Evolutionary conservation across 164 flowering plant genomes (phyloP).

Genomic region (Tetracentron sinense): DNA sequence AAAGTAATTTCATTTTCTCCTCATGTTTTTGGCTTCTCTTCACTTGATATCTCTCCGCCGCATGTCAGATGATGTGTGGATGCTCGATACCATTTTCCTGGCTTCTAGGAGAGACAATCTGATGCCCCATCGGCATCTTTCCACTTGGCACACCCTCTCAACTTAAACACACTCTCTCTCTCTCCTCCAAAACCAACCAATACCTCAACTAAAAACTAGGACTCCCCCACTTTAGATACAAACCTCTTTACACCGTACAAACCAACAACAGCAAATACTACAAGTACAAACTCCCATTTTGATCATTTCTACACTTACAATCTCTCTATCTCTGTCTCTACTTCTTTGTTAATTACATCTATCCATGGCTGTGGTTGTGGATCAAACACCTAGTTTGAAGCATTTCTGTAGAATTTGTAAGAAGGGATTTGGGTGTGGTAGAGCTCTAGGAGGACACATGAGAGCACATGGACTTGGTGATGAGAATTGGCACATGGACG

Average conservation of each 20-base stretch:
- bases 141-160: constrained; percentile 54
- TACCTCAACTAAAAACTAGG: constrained; percentile 49
- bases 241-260: constrained; percentile 30
- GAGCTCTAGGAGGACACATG: constrained; percentile 98
- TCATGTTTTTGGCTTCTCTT: no score
- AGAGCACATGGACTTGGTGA: constrained; percentile 93
- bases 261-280: constrained; percentile 20
- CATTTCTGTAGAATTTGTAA: constrained; percentile 82
- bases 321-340: constrained; percentile 1
- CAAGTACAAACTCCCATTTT: constrained; percentile 14
- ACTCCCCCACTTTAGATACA: constrained; percentile 12
- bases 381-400: constrained; percentile 54
- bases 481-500: constrained; percentile 47
- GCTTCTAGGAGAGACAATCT: no score
- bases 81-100: no score
- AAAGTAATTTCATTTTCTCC: no score
- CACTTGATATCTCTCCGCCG: no score
- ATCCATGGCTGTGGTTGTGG: constrained; percentile 29
- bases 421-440: constrained; percentile 88
- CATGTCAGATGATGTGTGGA: no score
- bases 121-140: constrained; percentile 30
- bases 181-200: constrained; percentile 30
- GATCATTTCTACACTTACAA: constrained; percentile 3
- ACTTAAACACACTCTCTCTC: constrained; percentile 19
- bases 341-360: constrained; percentile 4